Evolutionary conservation across 352 stramenopile genomes (phyloP).

Genomic region (Phytophthora kernoviae): DNA sequence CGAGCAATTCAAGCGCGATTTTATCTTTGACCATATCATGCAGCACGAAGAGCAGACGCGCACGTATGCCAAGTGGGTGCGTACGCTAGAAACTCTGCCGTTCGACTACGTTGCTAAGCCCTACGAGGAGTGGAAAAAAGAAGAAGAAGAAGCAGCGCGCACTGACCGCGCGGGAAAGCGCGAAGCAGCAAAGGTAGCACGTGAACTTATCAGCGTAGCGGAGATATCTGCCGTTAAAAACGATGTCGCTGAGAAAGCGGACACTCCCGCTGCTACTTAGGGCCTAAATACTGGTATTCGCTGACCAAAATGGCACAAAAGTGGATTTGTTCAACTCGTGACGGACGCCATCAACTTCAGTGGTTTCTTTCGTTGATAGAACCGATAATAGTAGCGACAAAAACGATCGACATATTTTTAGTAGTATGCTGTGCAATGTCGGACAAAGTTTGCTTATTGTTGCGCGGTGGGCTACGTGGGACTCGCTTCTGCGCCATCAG

Average conservation of each 20-base stretch:
- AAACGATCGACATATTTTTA: slow-evolving; percentile 38
- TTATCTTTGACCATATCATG: slow-evolving; percentile 87
- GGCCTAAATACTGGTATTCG: not conserved
- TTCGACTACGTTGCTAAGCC: slow-evolving; percentile 71
- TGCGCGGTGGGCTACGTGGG: slow-evolving; percentile 5
- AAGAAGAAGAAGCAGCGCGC: slow-evolving; percentile 55
- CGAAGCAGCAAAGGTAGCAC: slow-evolving; percentile 41
- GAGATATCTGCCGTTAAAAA: slow-evolving; percentile 4
- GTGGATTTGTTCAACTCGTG: no score
- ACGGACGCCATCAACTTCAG: slow-evolving; percentile 4
- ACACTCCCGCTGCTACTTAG: slow-evolving; percentile 11
- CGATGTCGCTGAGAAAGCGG: not conserved
- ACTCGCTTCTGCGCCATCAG: not conserved
- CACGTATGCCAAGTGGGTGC: slow-evolving; percentile 85
- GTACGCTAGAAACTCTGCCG: slow-evolving; percentile 67
- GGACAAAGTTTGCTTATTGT: slow-evolving; percentile 9
- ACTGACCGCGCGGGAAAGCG: slow-evolving; percentile 48
- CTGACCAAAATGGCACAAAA: no score
- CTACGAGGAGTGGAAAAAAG: slow-evolving; percentile 71
- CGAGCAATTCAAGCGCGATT: slow-evolving; percentile 78
- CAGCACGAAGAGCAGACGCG: slow-evolving; percentile 74
- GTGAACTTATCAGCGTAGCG: slow-evolving; percentile 8
- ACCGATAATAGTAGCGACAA: slow-evolving; percentile 4
- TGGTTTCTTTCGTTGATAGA: slow-evolving; percentile 13
- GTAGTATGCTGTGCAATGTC: slow-evolving; percentile 14